phyloP scores from a whole-genome alignment of 768 basidiomycete species.

The Lentinula guzmanii region DNA sequence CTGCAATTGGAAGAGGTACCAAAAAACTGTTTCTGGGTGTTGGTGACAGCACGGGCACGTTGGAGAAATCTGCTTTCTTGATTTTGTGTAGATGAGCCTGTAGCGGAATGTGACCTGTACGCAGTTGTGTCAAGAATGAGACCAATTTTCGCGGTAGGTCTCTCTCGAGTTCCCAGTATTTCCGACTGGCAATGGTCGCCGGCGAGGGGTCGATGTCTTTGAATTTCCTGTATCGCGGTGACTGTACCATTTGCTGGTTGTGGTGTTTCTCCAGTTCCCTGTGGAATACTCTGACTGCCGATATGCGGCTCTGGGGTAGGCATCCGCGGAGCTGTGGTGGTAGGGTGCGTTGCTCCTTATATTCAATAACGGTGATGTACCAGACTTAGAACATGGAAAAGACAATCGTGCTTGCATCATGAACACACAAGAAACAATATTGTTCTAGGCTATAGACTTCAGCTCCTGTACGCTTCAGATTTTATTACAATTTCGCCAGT shows the following conservation, averaged over 20 bases:
- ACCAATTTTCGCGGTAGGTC: constrained; percentile 10
- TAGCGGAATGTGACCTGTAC: constrained; percentile 22
- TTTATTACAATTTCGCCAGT: neutral
- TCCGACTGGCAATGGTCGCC: neutral
- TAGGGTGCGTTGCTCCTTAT: no score
- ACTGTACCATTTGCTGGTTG: neutral
- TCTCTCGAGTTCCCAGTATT: neutral
- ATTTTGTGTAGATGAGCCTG: constrained; percentile 20
- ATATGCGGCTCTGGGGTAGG: constrained; percentile 7
- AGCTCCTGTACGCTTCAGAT: neutral
- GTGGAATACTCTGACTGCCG: neutral
- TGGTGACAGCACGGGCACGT: constrained; percentile 4
- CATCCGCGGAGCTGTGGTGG: no score
- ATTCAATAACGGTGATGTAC: no score
- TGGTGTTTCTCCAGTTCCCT: neutral
- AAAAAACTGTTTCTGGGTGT: no score
- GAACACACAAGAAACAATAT: no score
- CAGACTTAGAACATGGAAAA: no score
- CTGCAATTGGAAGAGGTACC: no score
- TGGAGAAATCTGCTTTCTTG: constrained; percentile 9
- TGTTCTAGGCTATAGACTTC: no score
- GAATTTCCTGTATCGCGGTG: neutral
- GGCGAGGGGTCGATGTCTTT: neutral
- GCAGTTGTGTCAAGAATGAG: constrained; percentile 20
- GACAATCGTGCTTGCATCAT: no score